Percentiles rank a stretch among this genome's conserved stretches.
Conservation (phyloP, 2,329 filamentous ascomycete genomes). For the Grosmannia huntii region DNA sequence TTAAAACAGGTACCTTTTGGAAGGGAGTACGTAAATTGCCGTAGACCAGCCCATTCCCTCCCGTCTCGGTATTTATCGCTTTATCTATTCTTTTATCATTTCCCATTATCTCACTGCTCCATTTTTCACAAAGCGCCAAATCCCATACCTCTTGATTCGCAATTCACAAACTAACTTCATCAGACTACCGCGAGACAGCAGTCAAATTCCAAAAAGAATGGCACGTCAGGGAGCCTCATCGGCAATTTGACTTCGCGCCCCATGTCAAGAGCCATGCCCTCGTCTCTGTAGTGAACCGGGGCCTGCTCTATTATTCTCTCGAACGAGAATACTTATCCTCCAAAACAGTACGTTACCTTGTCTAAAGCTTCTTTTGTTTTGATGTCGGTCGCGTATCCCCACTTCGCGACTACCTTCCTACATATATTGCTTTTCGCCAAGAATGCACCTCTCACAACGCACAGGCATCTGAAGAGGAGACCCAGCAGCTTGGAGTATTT, state of each 20-base stretch:
- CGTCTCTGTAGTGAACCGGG: conserved; percentile 50
- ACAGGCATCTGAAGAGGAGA: conserved; percentile 30
- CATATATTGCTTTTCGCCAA: neutral
- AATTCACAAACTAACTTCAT: conserved; percentile 6
- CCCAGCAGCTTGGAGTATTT: conserved; percentile 40
- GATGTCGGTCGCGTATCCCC: conserved; percentile 3
- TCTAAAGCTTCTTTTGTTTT: neutral
- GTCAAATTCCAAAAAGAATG: conserved; percentile 58
- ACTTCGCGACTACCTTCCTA: neutral
- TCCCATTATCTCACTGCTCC: neutral
- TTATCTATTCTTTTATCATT: neutral
- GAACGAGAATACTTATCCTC: conserved; percentile 37
- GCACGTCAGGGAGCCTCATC: conserved; percentile 49
- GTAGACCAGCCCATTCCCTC: conserved; percentile 7
- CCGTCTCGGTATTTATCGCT: conserved; percentile 3
- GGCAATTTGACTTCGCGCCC: conserved; percentile 49
- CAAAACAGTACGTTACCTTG: conserved; percentile 32
- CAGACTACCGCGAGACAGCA: conserved; percentile 56
- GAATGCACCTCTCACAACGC: conserved; percentile 28
- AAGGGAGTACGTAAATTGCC: conserved; percentile 41
- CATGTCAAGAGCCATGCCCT: conserved; percentile 53
- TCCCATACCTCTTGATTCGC: neutral
- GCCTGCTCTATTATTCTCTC: conserved; percentile 46
- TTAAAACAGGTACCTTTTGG: conserved; percentile 41
- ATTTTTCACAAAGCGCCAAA: neutral